Evolutionary conservation across 164 flowering plant genomes (phyloP).

Genomic region (Vitis rotundifolia): DNA sequence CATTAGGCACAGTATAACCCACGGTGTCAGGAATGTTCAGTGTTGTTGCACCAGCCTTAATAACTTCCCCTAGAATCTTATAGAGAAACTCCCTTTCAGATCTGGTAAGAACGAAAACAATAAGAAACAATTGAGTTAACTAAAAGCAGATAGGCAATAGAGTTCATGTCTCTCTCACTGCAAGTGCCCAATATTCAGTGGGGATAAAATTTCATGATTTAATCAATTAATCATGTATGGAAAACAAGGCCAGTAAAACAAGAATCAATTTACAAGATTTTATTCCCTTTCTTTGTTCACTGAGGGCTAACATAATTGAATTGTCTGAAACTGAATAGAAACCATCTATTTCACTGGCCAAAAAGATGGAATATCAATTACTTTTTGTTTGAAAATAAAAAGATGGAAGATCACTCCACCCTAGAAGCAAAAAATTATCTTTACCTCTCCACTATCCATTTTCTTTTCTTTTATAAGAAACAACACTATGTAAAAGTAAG

Average conservation of each 20-base stretch:
- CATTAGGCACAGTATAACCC: slow-evolving; percentile 68
- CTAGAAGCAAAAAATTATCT: too few species aligned
- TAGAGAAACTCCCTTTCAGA: slow-evolving; percentile 86
- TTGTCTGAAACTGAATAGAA: too few species aligned
- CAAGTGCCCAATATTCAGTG: background rate
- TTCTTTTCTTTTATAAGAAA: too few species aligned
- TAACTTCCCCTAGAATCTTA: slow-evolving; percentile 80
- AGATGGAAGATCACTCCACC: too few species aligned
- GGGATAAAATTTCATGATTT: background rate
- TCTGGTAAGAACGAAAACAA: slow-evolving; percentile 38
- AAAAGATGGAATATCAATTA: too few species aligned
- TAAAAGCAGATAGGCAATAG: background rate
- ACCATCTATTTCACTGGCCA: too few species aligned
- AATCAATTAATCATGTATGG: background rate
- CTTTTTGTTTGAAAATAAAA: too few species aligned
- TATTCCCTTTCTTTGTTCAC: too few species aligned
- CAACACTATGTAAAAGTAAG: too few species aligned
- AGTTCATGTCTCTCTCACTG: background rate
- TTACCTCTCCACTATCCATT: too few species aligned
- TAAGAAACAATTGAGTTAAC: background rate
- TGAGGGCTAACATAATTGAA: too few species aligned
- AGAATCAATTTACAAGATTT: background rate
- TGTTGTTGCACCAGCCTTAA: slow-evolving; percentile 98
- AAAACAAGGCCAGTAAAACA: background rate
- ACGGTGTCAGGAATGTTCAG: slow-evolving; percentile 97